Evolutionary conservation across 345 rosid genomes (phyloP), one percentile per base, ranked within the genome.

Genomic region (Eucalyptus rudis): DNA sequence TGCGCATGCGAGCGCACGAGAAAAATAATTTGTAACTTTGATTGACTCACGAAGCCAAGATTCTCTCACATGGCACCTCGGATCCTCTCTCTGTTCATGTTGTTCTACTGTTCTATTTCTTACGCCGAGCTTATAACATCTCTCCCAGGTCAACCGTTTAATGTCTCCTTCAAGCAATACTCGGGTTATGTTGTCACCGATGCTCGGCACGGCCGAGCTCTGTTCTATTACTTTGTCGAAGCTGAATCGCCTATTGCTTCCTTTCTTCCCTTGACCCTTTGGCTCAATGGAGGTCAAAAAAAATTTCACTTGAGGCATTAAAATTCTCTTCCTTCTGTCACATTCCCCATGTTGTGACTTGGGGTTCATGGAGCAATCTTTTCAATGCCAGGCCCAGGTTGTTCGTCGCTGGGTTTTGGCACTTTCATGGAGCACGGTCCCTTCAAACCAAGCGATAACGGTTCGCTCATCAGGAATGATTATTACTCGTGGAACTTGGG

Each of bases 371-470:
- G 84, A 76, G 2, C 29, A 6, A 36, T 40, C 47, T 40, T 76
- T 76, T 20, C 47, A 4, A 76, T 76, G 84, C 47, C 86, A 91
- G 94, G 94, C 13, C 91, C 92, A 12, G 95, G 90, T 29, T 93
- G 93, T 88, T 93, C 95, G 54, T 92, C 93, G 33, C 87, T 92
- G 87, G 93, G 94, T 33, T 90, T 89, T 71, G 92, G 92, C 16
- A 91, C 92, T 17, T 91, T 92, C 87, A 90, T 88, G 91, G 91
- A 92, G 87, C 87, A 89, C 20, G 92, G 92, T 51, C 91, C 93
- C 68, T 93, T 93, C 88, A 88, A 89, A 86, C 93, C 91, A 6
- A 90, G 88, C 40, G 71, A 88, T 51, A 88, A 90, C 85, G 93
- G 93, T 68, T 29, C 68, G 31, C 92, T 92, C 45, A 49, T 86